Evolutionary conservation across 2,329 filamentous ascomycete species (phyloP).

Genomic region (Iodosphaeria phyllophila): DNA sequence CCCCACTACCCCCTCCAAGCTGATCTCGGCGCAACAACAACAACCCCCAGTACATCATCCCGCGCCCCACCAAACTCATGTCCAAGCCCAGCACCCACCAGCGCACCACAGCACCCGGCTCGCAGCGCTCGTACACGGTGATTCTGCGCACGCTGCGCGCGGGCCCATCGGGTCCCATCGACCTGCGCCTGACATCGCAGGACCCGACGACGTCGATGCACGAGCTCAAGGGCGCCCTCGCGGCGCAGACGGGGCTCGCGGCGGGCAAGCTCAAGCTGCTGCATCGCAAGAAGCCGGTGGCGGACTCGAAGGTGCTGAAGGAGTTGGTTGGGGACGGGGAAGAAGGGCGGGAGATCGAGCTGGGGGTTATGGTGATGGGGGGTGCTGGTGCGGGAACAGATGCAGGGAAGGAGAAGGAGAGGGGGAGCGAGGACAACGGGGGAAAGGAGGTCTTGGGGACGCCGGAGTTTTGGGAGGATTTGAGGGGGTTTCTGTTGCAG

Average conservation of each 20-base stretch:
- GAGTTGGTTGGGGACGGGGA: constrained; percentile 45
- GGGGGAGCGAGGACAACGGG: constrained; percentile 16
- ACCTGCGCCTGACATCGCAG: constrained; percentile 44
- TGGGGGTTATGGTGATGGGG: constrained; percentile 76
- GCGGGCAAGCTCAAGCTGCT: constrained; percentile 74
- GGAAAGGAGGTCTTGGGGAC: constrained; percentile 43
- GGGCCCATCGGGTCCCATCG: constrained; percentile 47
- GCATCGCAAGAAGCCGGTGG: constrained; percentile 69
- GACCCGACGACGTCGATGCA: constrained; percentile 54
- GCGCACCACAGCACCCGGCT: constrained; percentile 23
- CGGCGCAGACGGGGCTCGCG: constrained; percentile 40
- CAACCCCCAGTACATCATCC: constrained; percentile 45
- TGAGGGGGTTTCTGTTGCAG: constrained; percentile 64
- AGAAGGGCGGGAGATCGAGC: constrained; percentile 42
- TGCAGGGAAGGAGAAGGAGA: constrained; percentile 20
- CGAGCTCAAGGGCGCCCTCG: constrained; percentile 57
- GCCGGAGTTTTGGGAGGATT: constrained; percentile 70
- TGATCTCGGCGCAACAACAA: constrained; percentile 5
- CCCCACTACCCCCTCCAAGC: constrained; percentile 1
- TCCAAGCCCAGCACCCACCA: constrained; percentile 23
- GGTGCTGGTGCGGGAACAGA: constrained; percentile 34
- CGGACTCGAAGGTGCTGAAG: constrained; percentile 57
- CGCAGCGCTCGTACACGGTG: constrained; percentile 35
- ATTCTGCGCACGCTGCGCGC: constrained; percentile 62
- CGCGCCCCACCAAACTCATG: constrained; percentile 43